Percentiles rank a stretch among this genome's conserved stretches.
Conservation (phyloP, 78 protist species). For the Speleostelium caveatum region DNA sequence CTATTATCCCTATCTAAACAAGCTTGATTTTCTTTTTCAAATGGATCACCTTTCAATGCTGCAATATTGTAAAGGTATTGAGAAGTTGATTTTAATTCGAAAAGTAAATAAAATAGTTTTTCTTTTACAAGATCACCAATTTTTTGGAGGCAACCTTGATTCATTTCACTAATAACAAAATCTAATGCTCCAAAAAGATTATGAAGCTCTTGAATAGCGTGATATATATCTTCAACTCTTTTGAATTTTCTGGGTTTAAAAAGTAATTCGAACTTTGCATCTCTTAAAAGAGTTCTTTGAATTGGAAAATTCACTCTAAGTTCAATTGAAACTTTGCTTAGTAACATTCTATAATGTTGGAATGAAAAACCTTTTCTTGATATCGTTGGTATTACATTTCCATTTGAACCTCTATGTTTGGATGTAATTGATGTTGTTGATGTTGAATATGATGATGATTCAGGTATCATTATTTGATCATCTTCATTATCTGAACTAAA, state of each 20-base stretch:
- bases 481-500: background rate
- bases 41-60: constrained; percentile 3
- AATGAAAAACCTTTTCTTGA: constrained; percentile 13
- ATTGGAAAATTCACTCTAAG: background rate
- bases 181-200: constrained; percentile 22
- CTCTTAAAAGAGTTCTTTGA: constrained; percentile 2
- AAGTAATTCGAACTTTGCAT: background rate
- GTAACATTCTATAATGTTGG: background rate
- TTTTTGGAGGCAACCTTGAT: background rate
- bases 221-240: background rate
- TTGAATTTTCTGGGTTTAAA: background rate
- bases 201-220: background rate
- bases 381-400: constrained; percentile 1
- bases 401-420: background rate
- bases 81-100: background rate
- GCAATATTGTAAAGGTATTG: constrained; percentile 19
- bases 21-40: background rate
- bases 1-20: constrained; percentile 12
- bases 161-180: background rate
- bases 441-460: background rate
- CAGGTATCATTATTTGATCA: background rate
- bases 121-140: background rate
- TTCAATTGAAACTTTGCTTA: constrained; percentile 1
- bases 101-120: background rate
- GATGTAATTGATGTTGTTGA: background rate